Conservation (phyloP, 495 filamentous ascomycete genomes). For the Penicillium antarcticum region DNA sequence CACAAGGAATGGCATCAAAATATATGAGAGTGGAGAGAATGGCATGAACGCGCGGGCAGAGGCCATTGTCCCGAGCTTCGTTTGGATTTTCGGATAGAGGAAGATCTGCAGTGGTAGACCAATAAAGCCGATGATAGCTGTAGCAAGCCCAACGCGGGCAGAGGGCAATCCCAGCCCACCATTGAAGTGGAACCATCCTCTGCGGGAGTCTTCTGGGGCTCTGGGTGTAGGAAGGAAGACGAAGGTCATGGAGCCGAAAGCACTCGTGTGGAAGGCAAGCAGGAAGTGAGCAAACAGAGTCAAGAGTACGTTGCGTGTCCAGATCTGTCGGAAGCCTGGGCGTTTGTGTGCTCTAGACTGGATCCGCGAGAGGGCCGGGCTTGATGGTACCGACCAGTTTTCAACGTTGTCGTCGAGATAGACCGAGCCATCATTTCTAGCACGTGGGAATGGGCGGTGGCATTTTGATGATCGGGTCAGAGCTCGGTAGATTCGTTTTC, state of each 20-base stretch:
- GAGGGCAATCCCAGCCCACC: conserved; percentile 72
- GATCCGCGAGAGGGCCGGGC: conserved; percentile 16
- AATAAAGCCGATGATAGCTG: conserved; percentile 65
- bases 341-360: conserved; percentile 23
- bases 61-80: conserved; percentile 57
- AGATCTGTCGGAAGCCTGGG: conserved; percentile 55
- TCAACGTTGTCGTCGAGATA: conserved; percentile 28
- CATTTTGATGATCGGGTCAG: conserved; percentile 26
- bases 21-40: conserved; percentile 65
- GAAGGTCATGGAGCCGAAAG: conserved; percentile 73
- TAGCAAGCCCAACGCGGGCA: conserved; percentile 63
- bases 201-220: conserved; percentile 42
- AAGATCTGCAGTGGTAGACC: conserved; percentile 69
- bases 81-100: conserved; percentile 62
- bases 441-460: conserved; percentile 27
- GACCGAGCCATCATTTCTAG: conserved; percentile 29
- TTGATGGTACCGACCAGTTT: conserved; percentile 27
- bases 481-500: conserved; percentile 34
- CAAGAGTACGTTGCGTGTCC: conserved; percentile 57
- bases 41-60: conserved; percentile 57
- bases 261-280: conserved; percentile 69
- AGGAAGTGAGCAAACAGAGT: conserved; percentile 64
- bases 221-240: conserved; percentile 68
- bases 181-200: conserved; percentile 59
- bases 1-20: conserved; percentile 64